Evolutionary conservation across 108 stramenopile genomes (phyloP).

Genomic region (Seminavis robusta): DNA sequence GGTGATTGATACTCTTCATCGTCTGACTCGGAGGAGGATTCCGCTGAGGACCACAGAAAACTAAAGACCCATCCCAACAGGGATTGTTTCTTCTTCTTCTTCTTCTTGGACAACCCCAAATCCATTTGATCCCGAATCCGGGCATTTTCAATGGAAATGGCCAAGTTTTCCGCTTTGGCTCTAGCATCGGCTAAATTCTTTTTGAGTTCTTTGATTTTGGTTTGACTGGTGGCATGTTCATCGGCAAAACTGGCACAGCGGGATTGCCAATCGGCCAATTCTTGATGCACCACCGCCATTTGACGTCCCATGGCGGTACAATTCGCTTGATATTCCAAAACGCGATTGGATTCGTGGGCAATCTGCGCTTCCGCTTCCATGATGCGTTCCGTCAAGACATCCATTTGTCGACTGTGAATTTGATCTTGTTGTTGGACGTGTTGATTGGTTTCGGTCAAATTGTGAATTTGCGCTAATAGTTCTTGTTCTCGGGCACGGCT

Average conservation of each 20-base stretch:
- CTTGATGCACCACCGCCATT: slow-evolving; percentile 35
- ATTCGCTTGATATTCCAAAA: slow-evolving; percentile 61
- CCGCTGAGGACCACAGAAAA: no score
- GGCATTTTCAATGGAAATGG: slow-evolving; percentile 37
- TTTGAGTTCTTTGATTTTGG: not conserved
- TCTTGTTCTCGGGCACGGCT: slow-evolving; percentile 25
- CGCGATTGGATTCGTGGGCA: slow-evolving; percentile 48
- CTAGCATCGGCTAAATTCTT: slow-evolving; percentile 22
- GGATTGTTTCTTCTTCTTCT: slow-evolving; percentile 10
- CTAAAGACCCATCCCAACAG: slow-evolving; percentile 29
- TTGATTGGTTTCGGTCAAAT: slow-evolving; percentile 26
- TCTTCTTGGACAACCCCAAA: not conserved
- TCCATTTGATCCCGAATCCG: slow-evolving; percentile 20
- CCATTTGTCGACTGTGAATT: slow-evolving; percentile 50
- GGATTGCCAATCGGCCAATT: slow-evolving; percentile 44
- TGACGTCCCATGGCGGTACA: slow-evolving; percentile 46
- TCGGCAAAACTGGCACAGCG: slow-evolving; percentile 28
- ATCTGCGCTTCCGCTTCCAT: slow-evolving; percentile 57
- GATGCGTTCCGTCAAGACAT: slow-evolving; percentile 71
- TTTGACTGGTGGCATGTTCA: slow-evolving; percentile 23
- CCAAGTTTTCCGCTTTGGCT: slow-evolving; percentile 53
- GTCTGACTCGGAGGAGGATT: no score
- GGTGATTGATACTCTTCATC: no score
- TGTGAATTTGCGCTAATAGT: slow-evolving; percentile 33
- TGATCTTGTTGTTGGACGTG: slow-evolving; percentile 43